Conservation (phyloP, 345 rosid species). For the Noccaea bulbosa region DNA sequence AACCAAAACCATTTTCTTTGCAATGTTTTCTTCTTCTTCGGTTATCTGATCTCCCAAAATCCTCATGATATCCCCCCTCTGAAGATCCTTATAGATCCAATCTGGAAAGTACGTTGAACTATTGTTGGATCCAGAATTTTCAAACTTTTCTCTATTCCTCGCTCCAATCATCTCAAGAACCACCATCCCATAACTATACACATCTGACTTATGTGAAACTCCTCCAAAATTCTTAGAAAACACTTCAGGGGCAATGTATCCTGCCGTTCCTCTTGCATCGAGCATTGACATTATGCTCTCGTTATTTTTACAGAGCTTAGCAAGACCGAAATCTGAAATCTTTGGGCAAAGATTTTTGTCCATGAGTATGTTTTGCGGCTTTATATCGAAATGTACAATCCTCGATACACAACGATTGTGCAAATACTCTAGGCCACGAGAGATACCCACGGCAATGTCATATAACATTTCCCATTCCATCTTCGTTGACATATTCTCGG, state of each 20-base stretch:
- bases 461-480: slow-evolving; percentile 36
- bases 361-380: slow-evolving; percentile 56
- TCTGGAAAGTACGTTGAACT: slow-evolving; percentile 31
- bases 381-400: slow-evolving; percentile 56
- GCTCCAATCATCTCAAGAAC: slow-evolving; percentile 5
- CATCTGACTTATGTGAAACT: slow-evolving; percentile 51
- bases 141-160: background rate
- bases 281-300: slow-evolving; percentile 47
- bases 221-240: slow-evolving; percentile 38
- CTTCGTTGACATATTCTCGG: background rate
- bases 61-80: slow-evolving; percentile 2
- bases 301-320: slow-evolving; percentile 42
- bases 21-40: slow-evolving; percentile 22
- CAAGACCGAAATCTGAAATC: slow-evolving; percentile 58
- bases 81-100: too few relatives aligned
- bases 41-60: background rate
- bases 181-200: slow-evolving; percentile 54
- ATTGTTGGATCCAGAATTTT: background rate
- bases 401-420: slow-evolving; percentile 53
- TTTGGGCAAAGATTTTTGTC: slow-evolving; percentile 45
- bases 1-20: slow-evolving; percentile 41
- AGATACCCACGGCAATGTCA: slow-evolving; percentile 44
- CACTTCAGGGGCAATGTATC: slow-evolving; percentile 57
- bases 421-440: slow-evolving; percentile 54
- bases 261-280: slow-evolving; percentile 47